These are phyloP conservation scores for Cymbopogon citratus DNA, from an alignment of 176 grass and related monocot genomes.

Conservation along the genomic window DNA sequence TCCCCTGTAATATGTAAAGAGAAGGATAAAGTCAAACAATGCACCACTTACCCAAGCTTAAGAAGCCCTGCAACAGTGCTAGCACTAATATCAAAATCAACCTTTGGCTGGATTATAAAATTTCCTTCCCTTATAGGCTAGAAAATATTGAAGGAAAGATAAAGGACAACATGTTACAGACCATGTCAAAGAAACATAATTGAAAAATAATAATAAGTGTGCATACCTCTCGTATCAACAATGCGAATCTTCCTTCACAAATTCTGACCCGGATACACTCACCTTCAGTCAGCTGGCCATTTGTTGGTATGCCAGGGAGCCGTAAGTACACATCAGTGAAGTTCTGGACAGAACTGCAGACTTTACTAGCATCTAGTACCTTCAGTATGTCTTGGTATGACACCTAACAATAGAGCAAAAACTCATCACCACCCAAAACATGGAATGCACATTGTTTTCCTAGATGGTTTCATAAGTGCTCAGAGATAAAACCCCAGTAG, in stretches of 20 bases:
- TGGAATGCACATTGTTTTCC: not conserved
- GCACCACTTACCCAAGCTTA: slow-evolving; percentile 79
- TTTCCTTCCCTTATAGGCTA: slow-evolving; percentile 95
- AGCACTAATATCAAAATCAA: slow-evolving; percentile 98
- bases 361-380: slow-evolving; percentile 77
- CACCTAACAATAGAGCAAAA: slow-evolving; percentile 50
- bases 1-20: not conserved
- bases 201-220: slow-evolving; percentile 3
- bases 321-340: slow-evolving; percentile 93
- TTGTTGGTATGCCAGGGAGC: slow-evolving; percentile 68
- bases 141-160: slow-evolving; percentile 23
- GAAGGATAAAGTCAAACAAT: not conserved
- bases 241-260: slow-evolving; percentile 98
- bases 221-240: slow-evolving; percentile 89
- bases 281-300: slow-evolving; percentile 71
- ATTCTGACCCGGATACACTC: slow-evolving; percentile 98
- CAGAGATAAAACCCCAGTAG: too few relatives aligned
- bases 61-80: slow-evolving; percentile 95
- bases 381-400: slow-evolving; percentile 79
- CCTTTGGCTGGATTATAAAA: slow-evolving; percentile 98
- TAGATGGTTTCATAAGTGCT: not conserved
- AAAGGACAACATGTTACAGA: slow-evolving; percentile 11
- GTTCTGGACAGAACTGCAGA: slow-evolving; percentile 93
- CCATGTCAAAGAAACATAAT: slow-evolving; percentile 24
- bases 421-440: slow-evolving; percentile 12